Conservation (phyloP, 768 basidiomycete genomes). For the Phlegmacium glaucopus region DNA sequence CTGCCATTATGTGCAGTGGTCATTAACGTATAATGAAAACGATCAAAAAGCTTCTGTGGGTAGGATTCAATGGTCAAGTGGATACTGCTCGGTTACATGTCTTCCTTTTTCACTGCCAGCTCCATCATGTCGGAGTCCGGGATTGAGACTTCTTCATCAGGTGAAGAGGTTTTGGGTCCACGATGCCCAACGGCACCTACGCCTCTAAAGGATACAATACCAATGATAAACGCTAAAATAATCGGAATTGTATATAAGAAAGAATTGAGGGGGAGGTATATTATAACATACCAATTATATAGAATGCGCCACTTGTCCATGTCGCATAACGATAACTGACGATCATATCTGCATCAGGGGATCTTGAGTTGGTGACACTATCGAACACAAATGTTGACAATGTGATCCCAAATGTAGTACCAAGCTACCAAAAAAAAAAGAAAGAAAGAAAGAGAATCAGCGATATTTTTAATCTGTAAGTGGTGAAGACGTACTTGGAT, state of each 20-base stretch:
- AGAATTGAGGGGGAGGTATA: background rate
- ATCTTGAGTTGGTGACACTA: conserved; percentile 33
- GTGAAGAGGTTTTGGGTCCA: background rate
- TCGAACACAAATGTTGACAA: conserved; percentile 72
- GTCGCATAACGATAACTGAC: conserved; percentile 58
- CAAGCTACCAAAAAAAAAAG: conserved; percentile 48
- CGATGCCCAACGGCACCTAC: conserved; percentile 2
- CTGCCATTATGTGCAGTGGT: too few relatives aligned
- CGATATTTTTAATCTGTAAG: too few relatives aligned
- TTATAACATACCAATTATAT: conserved; percentile 45
- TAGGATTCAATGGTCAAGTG: too few relatives aligned
- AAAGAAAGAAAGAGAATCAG: background rate
- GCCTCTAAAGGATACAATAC: background rate
- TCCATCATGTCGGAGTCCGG: too few relatives aligned
- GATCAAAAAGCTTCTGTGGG: too few relatives aligned
- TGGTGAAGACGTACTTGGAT: conserved; percentile 45
- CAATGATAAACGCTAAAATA: conserved; percentile 4
- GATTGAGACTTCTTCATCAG: background rate
- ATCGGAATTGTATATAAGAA: background rate
- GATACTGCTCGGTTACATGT: too few relatives aligned
- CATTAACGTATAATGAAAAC: too few relatives aligned
- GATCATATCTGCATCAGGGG: conserved; percentile 32
- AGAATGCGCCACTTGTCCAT: conserved; percentile 64
- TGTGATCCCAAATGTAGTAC: conserved; percentile 67
- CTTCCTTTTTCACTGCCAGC: too few relatives aligned